Evolutionary conservation across 2,329 filamentous ascomycete genomes (phyloP).

Genomic region (Apiospora koreana): DNA sequence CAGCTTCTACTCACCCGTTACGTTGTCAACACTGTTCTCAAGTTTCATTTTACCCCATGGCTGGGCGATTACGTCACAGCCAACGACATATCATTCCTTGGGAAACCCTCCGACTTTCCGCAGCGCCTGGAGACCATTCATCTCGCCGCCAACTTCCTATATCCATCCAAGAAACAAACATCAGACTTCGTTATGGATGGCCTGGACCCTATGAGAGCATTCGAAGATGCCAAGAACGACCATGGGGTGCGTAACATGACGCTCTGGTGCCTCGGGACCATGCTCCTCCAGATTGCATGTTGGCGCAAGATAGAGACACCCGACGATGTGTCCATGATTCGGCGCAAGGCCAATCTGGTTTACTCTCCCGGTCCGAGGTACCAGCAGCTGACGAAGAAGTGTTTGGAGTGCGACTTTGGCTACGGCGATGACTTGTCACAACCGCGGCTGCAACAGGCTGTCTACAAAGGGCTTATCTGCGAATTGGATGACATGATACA

Average conservation of each 20-base stretch:
- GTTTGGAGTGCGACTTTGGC: conserved; percentile 19
- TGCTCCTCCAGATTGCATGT: conserved; percentile 17
- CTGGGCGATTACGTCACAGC: background rate
- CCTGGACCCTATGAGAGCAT: background rate
- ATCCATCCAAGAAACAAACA: too few species aligned
- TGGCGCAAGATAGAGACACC: conserved; percentile 13
- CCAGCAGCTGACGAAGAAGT: conserved; percentile 16
- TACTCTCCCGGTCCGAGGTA: conserved; percentile 14
- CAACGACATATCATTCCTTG: background rate
- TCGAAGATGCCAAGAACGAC: conserved; percentile 17
- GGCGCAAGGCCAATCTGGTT: background rate
- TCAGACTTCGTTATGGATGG: background rate
- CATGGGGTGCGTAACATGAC: conserved; percentile 20
- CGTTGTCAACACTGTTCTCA: background rate
- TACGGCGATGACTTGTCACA: conserved; percentile 13
- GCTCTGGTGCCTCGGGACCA: conserved; percentile 16
- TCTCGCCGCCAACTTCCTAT: background rate
- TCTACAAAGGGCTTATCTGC: background rate
- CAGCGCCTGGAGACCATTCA: background rate
- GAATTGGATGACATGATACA: conserved; percentile 9
- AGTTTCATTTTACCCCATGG: background rate
- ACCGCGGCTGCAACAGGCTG: conserved; percentile 7
- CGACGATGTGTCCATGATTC: conserved; percentile 13
- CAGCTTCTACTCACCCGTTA: background rate
- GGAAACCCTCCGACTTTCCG: background rate